These are phyloP conservation scores for Phaseolus lunatus DNA, from an alignment of 306 rosid genomes.

Conservation along the genomic window DNA sequence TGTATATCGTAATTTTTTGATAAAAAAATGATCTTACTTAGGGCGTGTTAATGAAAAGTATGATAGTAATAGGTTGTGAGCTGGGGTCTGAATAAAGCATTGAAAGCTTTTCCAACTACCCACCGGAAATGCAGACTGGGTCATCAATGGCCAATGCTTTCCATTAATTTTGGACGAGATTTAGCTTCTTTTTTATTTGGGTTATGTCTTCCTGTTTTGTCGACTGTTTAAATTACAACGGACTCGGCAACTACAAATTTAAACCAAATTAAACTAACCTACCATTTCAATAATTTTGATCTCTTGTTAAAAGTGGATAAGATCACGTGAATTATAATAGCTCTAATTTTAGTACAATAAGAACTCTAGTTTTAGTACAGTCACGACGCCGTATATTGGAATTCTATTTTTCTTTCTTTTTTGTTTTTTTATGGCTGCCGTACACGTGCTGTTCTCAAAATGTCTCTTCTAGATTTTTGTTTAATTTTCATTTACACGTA, in stretches of 20 bases:
- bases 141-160: slow-evolving; percentile 31
- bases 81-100: slow-evolving; percentile 31
- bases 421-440: not conserved
- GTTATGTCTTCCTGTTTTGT: not conserved
- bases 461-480: not conserved
- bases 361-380: not conserved
- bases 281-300: not conserved
- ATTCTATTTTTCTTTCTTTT: not conserved
- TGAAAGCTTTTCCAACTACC: slow-evolving; percentile 64
- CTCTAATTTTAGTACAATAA: not conserved
- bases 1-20: not conserved
- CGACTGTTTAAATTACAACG: not conserved
- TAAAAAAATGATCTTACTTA: not conserved
- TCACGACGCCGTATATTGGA: not conserved
- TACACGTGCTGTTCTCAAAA: not conserved
- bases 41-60: not conserved
- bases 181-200: not conserved
- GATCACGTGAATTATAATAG: slow-evolving; percentile 5
- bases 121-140: slow-evolving; percentile 59
- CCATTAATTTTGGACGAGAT: not conserved
- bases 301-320: slow-evolving; percentile 22
- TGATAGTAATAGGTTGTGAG: not conserved
- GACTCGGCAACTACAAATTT: not conserved
- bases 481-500: not conserved
- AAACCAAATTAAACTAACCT: not conserved